These are phyloP conservation scores for Termitomyces sp. DNA, from an alignment of 1,284 basidiomycete genomes.

Conservation along the genomic window DNA sequence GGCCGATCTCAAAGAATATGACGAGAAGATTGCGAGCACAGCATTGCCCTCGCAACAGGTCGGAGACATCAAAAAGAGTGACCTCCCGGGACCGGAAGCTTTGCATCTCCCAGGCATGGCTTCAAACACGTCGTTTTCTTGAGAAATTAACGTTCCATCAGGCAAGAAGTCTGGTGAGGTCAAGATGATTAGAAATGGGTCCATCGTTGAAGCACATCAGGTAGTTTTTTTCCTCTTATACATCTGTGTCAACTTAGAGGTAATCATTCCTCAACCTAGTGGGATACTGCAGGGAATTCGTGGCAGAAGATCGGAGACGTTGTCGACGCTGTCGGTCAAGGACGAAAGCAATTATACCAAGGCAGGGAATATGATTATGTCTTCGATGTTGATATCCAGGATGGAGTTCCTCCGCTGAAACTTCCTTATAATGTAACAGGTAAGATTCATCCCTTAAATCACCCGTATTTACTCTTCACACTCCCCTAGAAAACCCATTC, in stretches of 20 bases:
- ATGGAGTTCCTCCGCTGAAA: slow-evolving; percentile 90
- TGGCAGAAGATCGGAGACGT: slow-evolving; percentile 98
- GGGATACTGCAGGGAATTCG: slow-evolving; percentile 63
- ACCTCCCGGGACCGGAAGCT: slow-evolving; percentile 83
- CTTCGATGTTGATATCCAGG: slow-evolving; percentile 95
- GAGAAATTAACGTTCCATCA: slow-evolving; percentile 26
- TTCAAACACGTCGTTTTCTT: background rate
- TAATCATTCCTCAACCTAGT: slow-evolving; percentile 35
- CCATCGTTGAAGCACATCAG: slow-evolving; percentile 83
- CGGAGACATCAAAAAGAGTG: slow-evolving; percentile 88
- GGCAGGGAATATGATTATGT: slow-evolving; percentile 98
- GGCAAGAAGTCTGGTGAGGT: slow-evolving; percentile 91
- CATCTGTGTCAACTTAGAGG: background rate
- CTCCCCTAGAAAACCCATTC: slow-evolving; percentile 81
- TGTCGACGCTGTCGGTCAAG: slow-evolving; percentile 87
- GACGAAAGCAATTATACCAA: slow-evolving; percentile 81
- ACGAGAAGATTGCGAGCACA: slow-evolving; percentile 68
- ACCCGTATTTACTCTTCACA: slow-evolving; percentile 1
- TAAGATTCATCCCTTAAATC: slow-evolving; percentile 29
- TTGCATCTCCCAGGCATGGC: slow-evolving; percentile 64
- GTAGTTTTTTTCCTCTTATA: slow-evolving; percentile 34
- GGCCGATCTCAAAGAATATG: slow-evolving; percentile 65
- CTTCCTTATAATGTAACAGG: slow-evolving; percentile 90
- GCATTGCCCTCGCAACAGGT: slow-evolving; percentile 75
- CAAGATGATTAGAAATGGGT: slow-evolving; percentile 81